A percentile compares a stretch with the other conserved stretches of the same genome.
Evolutionary conservation across 2,329 filamentous ascomycete genomes (phyloP).

Genomic region (Pestalotiopsis sp.): DNA sequence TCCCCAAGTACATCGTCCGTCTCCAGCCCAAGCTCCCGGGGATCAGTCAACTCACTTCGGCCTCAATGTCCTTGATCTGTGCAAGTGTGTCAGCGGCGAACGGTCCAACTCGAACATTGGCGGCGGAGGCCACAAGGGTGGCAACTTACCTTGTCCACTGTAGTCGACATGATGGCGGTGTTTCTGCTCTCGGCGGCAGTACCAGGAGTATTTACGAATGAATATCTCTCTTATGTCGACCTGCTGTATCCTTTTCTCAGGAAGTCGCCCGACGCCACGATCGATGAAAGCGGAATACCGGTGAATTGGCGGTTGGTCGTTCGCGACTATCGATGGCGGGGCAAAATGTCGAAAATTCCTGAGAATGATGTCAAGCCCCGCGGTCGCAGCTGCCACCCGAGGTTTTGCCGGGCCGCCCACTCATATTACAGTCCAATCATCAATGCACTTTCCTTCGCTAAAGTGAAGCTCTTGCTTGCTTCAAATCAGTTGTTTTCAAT

Average conservation of each 20-base stretch:
- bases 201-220: background rate
- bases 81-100: conserved; percentile 32
- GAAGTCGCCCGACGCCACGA: background rate
- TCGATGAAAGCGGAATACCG: background rate
- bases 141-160: conserved; percentile 84
- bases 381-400: background rate
- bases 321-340: conserved; percentile 1
- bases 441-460: too few relatives aligned
- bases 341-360: conserved; percentile 10
- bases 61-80: conserved; percentile 95
- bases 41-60: conserved; percentile 66
- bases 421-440: too few relatives aligned
- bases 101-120: conserved; percentile 15
- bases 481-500: background rate
- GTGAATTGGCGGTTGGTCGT: background rate
- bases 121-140: background rate
- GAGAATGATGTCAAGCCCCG: conserved; percentile 12
- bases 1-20: background rate
- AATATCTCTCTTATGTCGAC: background rate
- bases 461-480: too few relatives aligned
- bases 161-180: conserved; percentile 79
- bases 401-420: conserved; percentile 5
- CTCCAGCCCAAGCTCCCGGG: conserved; percentile 13
- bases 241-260: background rate
- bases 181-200: background rate